Base-by-base conservation (phyloP, 495 filamentous ascomycete genomes). In the Aspergillus asperescens region DNA sequence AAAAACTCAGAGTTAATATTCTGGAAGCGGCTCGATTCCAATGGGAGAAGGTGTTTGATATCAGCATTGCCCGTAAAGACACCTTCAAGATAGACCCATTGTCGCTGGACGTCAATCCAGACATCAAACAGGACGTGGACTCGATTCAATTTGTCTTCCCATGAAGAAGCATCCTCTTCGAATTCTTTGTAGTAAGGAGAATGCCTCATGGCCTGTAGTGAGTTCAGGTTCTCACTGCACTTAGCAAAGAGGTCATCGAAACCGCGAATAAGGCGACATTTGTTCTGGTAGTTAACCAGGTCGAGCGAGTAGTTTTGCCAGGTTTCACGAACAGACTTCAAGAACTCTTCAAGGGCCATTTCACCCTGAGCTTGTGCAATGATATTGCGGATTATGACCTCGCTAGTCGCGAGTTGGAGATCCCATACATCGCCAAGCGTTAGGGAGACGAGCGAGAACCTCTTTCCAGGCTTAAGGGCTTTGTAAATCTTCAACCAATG, bases 1-100 rank as follows among this genome's bases (percentile, higher is more conserved):
- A 94, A 89, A 72, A 97, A 99, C 66, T 97, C 93, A 24, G 89
- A 90, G 69, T 99, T 96, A 76, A 99, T 99, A 69, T 96, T 96
- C 60, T 95, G 88, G 70, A 99, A 99, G 43, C 94, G 83, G 10
- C 88, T 88, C 0, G 93, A 96, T 62, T 99, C 93, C 58, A 95
- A 85, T 5, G 94, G 94, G 27, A 99, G 82, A 39, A 99, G 77
- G 69, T 97, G 94, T 69, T 96, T 99, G 74, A 99, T 99, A 64
- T 99, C 93, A 8, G 89, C 91, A 69, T 97, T 99, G 48, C 93
- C 93, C 5, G 90, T 93, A 65, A 99, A 99, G 34, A 99, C 94
- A 48, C 93, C 93, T 70, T 99, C 94, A 19, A 99, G 79, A 62
- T 99, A 99, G 4, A 97, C 92, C 93, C 93, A 99, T 74, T 99